Evolutionary conservation across 208 protist genomes (phyloP).

Genomic region (Leishmania arabica): DNA sequence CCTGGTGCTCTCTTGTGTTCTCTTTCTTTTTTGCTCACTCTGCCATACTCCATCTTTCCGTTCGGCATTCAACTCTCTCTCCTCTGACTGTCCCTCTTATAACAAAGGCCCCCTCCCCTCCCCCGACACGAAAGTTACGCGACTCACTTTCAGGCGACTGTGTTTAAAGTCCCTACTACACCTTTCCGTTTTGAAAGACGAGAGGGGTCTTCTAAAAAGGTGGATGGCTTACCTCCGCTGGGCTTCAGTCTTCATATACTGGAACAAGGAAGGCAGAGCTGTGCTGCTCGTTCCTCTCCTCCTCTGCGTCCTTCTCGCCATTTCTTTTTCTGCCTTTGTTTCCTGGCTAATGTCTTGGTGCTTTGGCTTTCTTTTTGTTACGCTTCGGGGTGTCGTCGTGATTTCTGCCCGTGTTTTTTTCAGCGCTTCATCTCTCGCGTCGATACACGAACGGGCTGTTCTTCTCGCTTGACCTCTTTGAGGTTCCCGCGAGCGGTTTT

Average conservation of each 20-base stretch:
- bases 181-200: not conserved
- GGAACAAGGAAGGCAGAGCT: not conserved
- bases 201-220: not conserved
- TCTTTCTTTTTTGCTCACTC: not conserved
- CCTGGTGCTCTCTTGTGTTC: not conserved
- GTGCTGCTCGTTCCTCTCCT: not conserved
- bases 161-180: not conserved
- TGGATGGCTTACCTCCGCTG: not conserved
- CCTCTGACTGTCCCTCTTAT: not conserved
- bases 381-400: not conserved
- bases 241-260: not conserved
- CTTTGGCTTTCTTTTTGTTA: slow-evolving; percentile 6
- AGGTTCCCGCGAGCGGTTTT: not conserved
- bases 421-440: not conserved
- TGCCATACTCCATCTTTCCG: not conserved
- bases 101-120: not conserved
- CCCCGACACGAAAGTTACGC: not conserved
- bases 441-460: not conserved
- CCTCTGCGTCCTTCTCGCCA: slow-evolving; percentile 10
- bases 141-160: not conserved
- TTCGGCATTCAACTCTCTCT: not conserved
- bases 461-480: not conserved
- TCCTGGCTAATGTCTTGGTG: slow-evolving; percentile 7
- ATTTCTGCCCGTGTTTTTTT: not conserved
- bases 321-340: slow-evolving; percentile 2